These are phyloP conservation scores for Buddleja alternifolia DNA, from an alignment of 257 asterid genomes.

Conservation along the genomic window DNA sequence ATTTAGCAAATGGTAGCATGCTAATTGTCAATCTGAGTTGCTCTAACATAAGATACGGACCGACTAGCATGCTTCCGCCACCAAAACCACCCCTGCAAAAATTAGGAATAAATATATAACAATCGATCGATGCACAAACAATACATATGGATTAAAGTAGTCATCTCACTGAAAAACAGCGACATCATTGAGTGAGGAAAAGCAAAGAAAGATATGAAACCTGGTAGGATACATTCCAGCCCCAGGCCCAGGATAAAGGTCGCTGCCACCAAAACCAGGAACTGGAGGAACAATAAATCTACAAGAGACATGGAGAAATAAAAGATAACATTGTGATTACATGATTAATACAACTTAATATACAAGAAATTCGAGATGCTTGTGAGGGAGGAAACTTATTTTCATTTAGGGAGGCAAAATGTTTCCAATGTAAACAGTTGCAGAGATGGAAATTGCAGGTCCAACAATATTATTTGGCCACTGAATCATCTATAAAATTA, in stretches of 20 bases:
- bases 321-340: neutral
- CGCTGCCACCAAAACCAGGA: conserved; percentile 51
- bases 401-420: too few species aligned
- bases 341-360: neutral
- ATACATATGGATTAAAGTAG: neutral
- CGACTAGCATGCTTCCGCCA: conserved; percentile 72
- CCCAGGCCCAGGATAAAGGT: conserved; percentile 67
- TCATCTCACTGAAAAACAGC: neutral
- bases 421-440: too few species aligned
- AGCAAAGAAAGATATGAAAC: conserved; percentile 29
- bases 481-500: neutral
- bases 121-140: too few species aligned
- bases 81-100: conserved; percentile 61
- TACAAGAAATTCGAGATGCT: too few species aligned
- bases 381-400: too few species aligned
- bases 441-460: too few species aligned
- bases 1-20: neutral
- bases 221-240: conserved; percentile 80
- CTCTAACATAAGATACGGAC: conserved; percentile 41
- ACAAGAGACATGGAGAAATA: neutral
- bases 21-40: conserved; percentile 16
- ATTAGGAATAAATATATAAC: neutral
- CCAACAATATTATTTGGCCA: neutral
- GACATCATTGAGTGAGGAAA: neutral
- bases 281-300: conserved; percentile 60